Conservation (phyloP, 129 eudicot genomes). For the Helianthus annuus region HanXRQr2.0-SUNRISE NC_035448.2:23470333-23470832, state of each 20-base stretch:
- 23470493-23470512: too few relatives aligned
- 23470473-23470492: too few relatives aligned
- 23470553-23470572: neutral
- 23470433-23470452: too few relatives aligned
- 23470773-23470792: conserved; percentile 30
- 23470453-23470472: too few relatives aligned
- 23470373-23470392: too few relatives aligned
- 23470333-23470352: too few relatives aligned
- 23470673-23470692: neutral
- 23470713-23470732: neutral
- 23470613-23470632: neutral
- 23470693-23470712: neutral
- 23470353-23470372: too few relatives aligned
- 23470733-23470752: conserved; percentile 13
- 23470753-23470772: conserved; percentile 24
- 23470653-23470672: neutral
- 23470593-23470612: neutral
- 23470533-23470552: too few relatives aligned
- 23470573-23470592: neutral
- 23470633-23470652: neutral
- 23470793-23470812: conserved; percentile 40
- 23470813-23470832: conserved; percentile 14
- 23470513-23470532: too few relatives aligned
- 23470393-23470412: too few relatives aligned
- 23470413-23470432: too few relatives aligned